Percentiles rank a stretch among this genome's conserved stretches.
phyloP scores from a whole-genome alignment of 257 asterid genomes.

The Solanum virginianum region DNA sequence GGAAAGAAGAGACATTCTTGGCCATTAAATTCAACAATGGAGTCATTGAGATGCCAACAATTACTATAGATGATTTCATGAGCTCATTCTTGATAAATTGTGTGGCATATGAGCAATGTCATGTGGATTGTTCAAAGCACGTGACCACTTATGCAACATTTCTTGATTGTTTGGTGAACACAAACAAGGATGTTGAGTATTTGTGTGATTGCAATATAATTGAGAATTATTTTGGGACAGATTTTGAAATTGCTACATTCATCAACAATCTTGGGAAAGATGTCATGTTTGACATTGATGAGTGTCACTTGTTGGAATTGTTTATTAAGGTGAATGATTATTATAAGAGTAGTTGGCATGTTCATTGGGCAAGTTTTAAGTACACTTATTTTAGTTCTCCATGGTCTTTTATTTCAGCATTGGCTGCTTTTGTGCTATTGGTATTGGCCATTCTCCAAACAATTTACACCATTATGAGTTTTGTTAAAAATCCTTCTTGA shows the following conservation, averaged over 20 bases:
- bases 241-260: conserved; percentile 49
- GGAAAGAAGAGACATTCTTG: conserved; percentile 41
- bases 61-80: conserved; percentile 68
- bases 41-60: conserved; percentile 57
- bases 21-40: conserved; percentile 45
- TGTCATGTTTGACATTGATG: conserved; percentile 48
- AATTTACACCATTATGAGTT: conserved; percentile 26
- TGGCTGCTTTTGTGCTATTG: conserved; percentile 61
- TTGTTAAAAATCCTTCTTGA: conserved; percentile 12
- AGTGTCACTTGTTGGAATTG: conserved; percentile 43
- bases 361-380: conserved; percentile 68
- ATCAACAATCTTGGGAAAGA: conserved; percentile 77
- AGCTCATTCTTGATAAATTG: conserved; percentile 59
- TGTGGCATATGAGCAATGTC: conserved; percentile 90
- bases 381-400: conserved; percentile 76
- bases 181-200: conserved; percentile 45
- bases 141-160: conserved; percentile 68
- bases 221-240: conserved; percentile 75
- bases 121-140: conserved; percentile 46
- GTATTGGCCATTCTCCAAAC: conserved; percentile 64
- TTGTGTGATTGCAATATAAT: conserved; percentile 41
- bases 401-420: conserved; percentile 77
- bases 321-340: conserved; percentile 57
- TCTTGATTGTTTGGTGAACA: conserved; percentile 56
- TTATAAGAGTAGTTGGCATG: conserved; percentile 52